phyloP scores from a whole-genome alignment of 1,284 basidiomycete genomes.

The Quambalaria eucalypti region DNA sequence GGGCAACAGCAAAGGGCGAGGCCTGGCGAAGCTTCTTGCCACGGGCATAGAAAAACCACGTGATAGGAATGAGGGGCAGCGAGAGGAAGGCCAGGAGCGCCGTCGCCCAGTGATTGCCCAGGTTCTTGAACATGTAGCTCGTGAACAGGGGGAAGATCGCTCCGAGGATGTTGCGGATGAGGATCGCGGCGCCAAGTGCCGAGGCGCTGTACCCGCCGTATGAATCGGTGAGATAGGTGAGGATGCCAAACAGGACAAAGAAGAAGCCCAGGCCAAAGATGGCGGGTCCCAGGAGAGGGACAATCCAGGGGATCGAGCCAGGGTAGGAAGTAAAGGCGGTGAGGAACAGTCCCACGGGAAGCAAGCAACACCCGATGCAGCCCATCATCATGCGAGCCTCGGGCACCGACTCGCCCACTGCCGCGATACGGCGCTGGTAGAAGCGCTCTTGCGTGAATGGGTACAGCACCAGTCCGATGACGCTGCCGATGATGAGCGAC shows the following conservation, averaged over 20 bases:
- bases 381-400: constrained; percentile 31
- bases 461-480: constrained; percentile 53
- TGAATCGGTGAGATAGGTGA: constrained; percentile 23
- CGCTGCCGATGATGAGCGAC: constrained; percentile 30
- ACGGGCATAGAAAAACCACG: constrained; percentile 9
- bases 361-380: constrained; percentile 30
- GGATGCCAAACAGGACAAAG: constrained; percentile 10
- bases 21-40: constrained; percentile 3
- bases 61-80: constrained; percentile 9
- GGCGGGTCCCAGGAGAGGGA: constrained; percentile 22
- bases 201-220: constrained; percentile 20
- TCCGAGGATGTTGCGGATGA: constrained; percentile 8
- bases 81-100: constrained; percentile 6
- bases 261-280: constrained; percentile 39
- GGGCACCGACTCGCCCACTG: constrained; percentile 13
- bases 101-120: constrained; percentile 9
- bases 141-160: constrained; percentile 9
- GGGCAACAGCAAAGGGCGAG: constrained; percentile 2
- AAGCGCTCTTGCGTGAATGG: constrained; percentile 48
- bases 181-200: constrained; percentile 4
- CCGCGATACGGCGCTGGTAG: constrained; percentile 24
- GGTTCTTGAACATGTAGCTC: constrained; percentile 8
- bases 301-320: constrained; percentile 22
- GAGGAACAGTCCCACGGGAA: constrained; percentile 39
- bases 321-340: constrained; percentile 40